Percentiles rank a stretch among this genome's conserved stretches.
Evolutionary conservation across 2,329 filamentous ascomycete genomes (phyloP).

Genomic region (Ascochyta fabae): DNA sequence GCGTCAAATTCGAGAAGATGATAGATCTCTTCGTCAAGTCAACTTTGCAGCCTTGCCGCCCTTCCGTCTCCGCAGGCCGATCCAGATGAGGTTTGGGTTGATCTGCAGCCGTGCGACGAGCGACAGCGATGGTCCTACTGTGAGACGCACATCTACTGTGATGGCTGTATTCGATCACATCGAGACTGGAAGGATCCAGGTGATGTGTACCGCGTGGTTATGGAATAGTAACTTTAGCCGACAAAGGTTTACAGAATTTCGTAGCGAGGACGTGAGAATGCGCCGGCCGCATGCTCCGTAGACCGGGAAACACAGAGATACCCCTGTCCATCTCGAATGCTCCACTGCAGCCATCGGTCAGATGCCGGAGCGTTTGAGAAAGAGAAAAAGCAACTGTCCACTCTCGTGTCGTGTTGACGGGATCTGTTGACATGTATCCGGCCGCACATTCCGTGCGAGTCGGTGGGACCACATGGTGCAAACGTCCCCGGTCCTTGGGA

Average conservation of each 20-base stretch:
- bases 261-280: constrained; percentile 7
- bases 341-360: constrained; percentile 7
- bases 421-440: constrained; percentile 16
- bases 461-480: constrained; percentile 15
- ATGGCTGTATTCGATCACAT: not conserved
- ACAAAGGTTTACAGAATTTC: not conserved
- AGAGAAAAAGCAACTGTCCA: constrained; percentile 3
- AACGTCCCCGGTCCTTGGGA: constrained; percentile 1
- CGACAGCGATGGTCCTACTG: constrained; percentile 1
- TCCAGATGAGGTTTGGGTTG: constrained; percentile 7
- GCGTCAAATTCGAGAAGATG: constrained; percentile 5
- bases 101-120: constrained; percentile 9
- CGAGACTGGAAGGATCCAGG: not conserved
- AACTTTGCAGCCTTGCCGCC: constrained; percentile 6
- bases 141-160: constrained; percentile 3
- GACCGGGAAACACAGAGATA: not conserved
- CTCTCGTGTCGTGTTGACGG: constrained; percentile 1
- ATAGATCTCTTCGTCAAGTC: constrained; percentile 8
- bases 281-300: constrained; percentile 1
- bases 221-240: not conserved
- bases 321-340: constrained; percentile 7
- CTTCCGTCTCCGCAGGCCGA: not conserved
- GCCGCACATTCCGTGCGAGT: constrained; percentile 3
- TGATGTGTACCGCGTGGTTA: not conserved
- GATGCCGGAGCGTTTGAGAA: constrained; percentile 1